Evolutionary conservation across 2,329 filamentous ascomycete species (phyloP), one percentile per base, ranked within the genome.

Genomic region (Chrysoporthe cubensis): DNA sequence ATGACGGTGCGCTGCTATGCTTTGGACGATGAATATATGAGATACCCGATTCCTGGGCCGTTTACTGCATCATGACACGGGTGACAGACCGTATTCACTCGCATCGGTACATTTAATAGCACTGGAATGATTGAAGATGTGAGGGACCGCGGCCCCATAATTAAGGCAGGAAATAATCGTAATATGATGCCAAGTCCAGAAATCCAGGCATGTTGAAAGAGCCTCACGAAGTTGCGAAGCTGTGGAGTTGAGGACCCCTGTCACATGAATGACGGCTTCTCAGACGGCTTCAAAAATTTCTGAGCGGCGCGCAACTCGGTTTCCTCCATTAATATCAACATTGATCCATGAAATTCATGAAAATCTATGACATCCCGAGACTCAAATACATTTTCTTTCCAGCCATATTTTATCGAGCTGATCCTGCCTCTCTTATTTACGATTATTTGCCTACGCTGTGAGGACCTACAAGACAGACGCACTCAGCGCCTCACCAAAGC

Each of bases 201-300:
- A 40, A 9, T 40, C 26, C 37, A 40, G 37, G 37, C 37, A 9
- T n/a, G 21, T 34, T 16, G 13, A n/a, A n/a, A 16, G 54, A 37
- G 54, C 32, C 54, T 57, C 54, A 57, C n/a, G 14, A 57, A 13
- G 16, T 32, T 32, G 54, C 54, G 34, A 16, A 40, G 34, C 32
- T 32, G 54, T 57, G 34, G 32, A 57, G 32, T 57, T 40, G 34
- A 32, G 54, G 54, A 57, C 32, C 54, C 54, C 54, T 57, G 54
- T 40, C 34, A 9, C 54, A 8, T n/a, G 7, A 14, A 21, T 7
- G 13, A 54, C 21, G 13, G 50, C 4, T 11, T 52, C 48, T 57
- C 21, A 40, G 32, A 11, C 50, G 32, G 13, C 13, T 57, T 40
- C 32, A 57, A 57, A 57, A 57, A 7, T 57, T 57, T 57, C 16